Evolutionary conservation across 805 yeast genomes (phyloP), one percentile per base, ranked within the genome.

Genomic region (Monosporozyma servazzii): DNA sequence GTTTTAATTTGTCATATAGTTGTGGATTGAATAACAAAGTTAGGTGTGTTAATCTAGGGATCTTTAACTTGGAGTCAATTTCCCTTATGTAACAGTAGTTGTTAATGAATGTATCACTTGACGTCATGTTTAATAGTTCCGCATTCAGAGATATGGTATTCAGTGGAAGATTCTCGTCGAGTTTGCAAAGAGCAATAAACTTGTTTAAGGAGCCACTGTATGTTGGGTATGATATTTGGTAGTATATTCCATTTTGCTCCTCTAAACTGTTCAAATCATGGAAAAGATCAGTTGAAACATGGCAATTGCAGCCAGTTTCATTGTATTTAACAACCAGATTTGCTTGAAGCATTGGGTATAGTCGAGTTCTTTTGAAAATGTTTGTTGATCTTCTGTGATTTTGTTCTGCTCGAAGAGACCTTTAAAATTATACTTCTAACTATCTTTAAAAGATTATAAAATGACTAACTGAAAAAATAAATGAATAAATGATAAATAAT

Each of bases 1-100:
- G 40, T 36, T 49, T 48, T 11, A 66, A 39, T 23, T 57, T 61
- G 30, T 57, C 58, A 48, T 62, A 65, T 15, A 66, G 46, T 17
- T 50, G 41, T 0, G 51, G 47, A 20, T 56, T 56, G 7, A 63
- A 31, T 8, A 57, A 31, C 11, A 62, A 33, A 1, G 56, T 56
- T 0, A 63, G 45, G 5, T 51, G 41, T 5, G 56, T 50, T 13
- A 64, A 48, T 1, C 48, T 45, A 1, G 62, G 60, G 8, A 53
- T 51, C 3, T 8, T 11, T 45, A 18, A 6, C 5, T 21, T 31
- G 2, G 21, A n/a, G n/a, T 23, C 10, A 4, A 55, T 17, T 5
- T 51, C 44, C 27, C 50, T 46, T 3, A 65, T 40, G 13, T 52
- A 39, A 37, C 65, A 57, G n/a, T 25, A 48, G 17, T 58, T 10